These are phyloP conservation scores for Suillus ampliporus DNA, from an alignment of 768 basidiomycete species.

Conservation along the genomic window DNA sequence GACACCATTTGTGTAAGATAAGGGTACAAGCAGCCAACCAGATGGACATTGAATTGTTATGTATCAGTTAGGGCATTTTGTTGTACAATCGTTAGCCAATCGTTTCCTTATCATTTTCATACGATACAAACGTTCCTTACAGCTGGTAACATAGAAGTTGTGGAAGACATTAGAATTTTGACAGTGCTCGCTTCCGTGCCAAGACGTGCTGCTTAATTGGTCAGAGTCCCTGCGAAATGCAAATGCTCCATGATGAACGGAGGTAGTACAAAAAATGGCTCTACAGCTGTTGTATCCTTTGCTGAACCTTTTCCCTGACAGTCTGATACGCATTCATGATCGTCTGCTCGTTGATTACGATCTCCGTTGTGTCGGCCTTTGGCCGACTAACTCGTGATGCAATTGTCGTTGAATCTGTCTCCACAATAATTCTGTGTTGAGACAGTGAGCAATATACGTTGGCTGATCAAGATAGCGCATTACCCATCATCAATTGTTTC, in stretches of 20 bases:
- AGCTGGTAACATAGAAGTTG: background rate
- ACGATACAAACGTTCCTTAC: background rate
- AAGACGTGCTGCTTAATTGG: no score
- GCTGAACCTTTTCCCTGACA: conserved; percentile 83
- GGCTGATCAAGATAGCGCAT: conserved; percentile 31
- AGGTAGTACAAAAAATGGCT: conserved; percentile 29
- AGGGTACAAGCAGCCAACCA: background rate
- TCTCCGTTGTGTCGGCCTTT: conserved; percentile 91
- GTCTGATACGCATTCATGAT: conserved; percentile 92
- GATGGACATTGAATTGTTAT: background rate
- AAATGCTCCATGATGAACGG: conserved; percentile 18
- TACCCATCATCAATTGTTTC: conserved; percentile 99
- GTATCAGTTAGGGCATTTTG: conserved; percentile 1
- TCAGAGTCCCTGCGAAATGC: background rate
- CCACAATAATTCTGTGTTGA: conserved; percentile 83
- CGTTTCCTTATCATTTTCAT: background rate
- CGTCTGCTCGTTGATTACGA: conserved; percentile 98
- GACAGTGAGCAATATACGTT: conserved; percentile 17
- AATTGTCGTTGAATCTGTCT: conserved; percentile 96
- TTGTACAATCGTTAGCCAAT: background rate
- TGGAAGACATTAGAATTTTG: background rate
- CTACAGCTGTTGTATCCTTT: conserved; percentile 80
- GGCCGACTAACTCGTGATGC: conserved; percentile 93
- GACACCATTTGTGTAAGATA: background rate
- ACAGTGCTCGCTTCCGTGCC: background rate